Evolutionary conservation across 768 basidiomycete species (phyloP).

Genomic region (Pisolithus sp.): DNA sequence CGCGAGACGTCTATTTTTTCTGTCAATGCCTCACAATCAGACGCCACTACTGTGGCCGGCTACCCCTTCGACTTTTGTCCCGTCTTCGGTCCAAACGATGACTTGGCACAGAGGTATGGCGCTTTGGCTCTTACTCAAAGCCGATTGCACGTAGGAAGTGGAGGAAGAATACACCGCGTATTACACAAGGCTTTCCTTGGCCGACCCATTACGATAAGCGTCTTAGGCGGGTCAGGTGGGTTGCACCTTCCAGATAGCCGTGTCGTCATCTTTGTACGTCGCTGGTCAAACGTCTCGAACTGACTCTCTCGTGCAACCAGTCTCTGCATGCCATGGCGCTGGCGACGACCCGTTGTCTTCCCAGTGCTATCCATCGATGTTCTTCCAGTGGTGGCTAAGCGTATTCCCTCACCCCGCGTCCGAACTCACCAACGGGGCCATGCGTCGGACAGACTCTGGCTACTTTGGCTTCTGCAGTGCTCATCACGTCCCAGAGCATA

Average conservation of each 20-base stretch:
- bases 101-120: constrained; percentile 74
- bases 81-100: constrained; percentile 75
- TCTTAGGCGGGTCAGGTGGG: constrained; percentile 84
- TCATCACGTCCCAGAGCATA: constrained; percentile 90
- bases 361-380: constrained; percentile 85
- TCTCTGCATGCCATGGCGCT: constrained; percentile 90
- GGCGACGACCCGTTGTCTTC: constrained; percentile 85
- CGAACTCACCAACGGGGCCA: constrained; percentile 95
- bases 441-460: constrained; percentile 83
- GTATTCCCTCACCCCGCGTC: constrained; percentile 98
- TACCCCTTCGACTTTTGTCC: constrained; percentile 93
- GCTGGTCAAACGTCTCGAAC: neutral
- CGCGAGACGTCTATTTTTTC: constrained; percentile 39
- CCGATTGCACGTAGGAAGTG: constrained; percentile 71
- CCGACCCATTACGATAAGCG: constrained; percentile 82
- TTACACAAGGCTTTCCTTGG: constrained; percentile 80
- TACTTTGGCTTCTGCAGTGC: constrained; percentile 94
- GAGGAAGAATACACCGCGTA: constrained; percentile 75
- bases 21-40: constrained; percentile 33
- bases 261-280: neutral
- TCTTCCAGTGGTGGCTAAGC: constrained; percentile 96
- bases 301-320: constrained; percentile 32
- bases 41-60: constrained; percentile 16
- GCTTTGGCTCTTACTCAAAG: constrained; percentile 66
- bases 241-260: neutral